Conservation (phyloP, 2,329 filamentous ascomycete species). For the Phyllosticta capitalensis region DNA sequence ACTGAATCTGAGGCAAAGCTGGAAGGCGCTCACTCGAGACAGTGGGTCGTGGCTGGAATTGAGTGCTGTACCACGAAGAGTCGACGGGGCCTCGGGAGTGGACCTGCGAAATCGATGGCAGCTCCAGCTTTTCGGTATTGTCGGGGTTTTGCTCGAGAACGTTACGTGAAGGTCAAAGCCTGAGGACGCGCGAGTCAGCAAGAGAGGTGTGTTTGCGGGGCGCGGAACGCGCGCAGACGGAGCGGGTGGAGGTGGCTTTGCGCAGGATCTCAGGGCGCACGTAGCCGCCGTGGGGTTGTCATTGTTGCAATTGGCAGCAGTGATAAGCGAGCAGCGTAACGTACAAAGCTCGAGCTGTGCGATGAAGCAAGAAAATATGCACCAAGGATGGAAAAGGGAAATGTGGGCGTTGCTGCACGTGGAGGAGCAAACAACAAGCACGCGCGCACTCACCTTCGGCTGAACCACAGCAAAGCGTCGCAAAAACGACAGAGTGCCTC, state of each 20-base stretch:
- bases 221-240: background rate
- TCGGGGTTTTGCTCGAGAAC: slow-evolving; percentile 11
- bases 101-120: slow-evolving; percentile 76
- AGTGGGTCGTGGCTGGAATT: slow-evolving; percentile 54
- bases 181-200: slow-evolving; percentile 9
- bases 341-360: slow-evolving; percentile 25
- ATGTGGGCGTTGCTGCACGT: slow-evolving; percentile 16
- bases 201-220: slow-evolving; percentile 12
- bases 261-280: slow-evolving; percentile 9
- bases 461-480: slow-evolving; percentile 8
- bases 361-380: slow-evolving; percentile 16
- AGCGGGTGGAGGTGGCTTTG: slow-evolving; percentile 15
- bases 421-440: slow-evolving; percentile 21
- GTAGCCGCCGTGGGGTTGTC: slow-evolving; percentile 3
- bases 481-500: slow-evolving; percentile 9
- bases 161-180: slow-evolving; percentile 6
- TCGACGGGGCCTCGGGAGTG: slow-evolving; percentile 70
- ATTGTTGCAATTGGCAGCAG: background rate
- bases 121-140: slow-evolving; percentile 86
- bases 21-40: slow-evolving; percentile 67
- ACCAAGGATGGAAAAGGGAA: slow-evolving; percentile 18
- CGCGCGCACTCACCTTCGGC: slow-evolving; percentile 12
- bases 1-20: slow-evolving; percentile 59
- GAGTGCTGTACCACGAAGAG: slow-evolving; percentile 58
- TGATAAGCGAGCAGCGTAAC: slow-evolving; percentile 10